phyloP scores from a whole-genome alignment of 2,329 filamentous ascomycete genomes.

The Hypoxylon sp. region DNA sequence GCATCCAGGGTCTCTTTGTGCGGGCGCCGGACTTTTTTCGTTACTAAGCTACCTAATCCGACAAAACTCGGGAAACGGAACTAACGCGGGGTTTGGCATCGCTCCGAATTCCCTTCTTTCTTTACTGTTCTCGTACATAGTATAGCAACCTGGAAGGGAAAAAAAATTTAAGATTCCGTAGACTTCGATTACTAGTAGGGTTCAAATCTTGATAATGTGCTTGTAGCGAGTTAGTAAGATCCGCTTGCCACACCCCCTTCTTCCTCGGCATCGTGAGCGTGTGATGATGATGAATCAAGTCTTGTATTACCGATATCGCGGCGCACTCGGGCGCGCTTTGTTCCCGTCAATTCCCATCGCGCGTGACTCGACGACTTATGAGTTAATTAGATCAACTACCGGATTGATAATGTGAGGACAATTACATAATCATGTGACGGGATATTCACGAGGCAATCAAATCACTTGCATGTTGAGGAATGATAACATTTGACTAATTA shows the following conservation, averaged over 20 bases:
- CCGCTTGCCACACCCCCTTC: slow-evolving; percentile 17
- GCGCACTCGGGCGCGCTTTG: slow-evolving; percentile 27
- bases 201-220: slow-evolving; percentile 6
- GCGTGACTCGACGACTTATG: slow-evolving; percentile 39
- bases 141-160: slow-evolving; percentile 20
- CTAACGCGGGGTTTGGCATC: slow-evolving; percentile 40
- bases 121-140: not conserved
- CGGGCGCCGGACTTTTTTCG: slow-evolving; percentile 15
- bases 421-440: slow-evolving; percentile 30
- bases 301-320: slow-evolving; percentile 41
- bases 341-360: slow-evolving; percentile 25
- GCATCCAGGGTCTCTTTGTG: slow-evolving; percentile 13
- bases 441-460: slow-evolving; percentile 27
- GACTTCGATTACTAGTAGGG: slow-evolving; percentile 28
- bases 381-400: slow-evolving; percentile 22
- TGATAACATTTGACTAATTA: slow-evolving; percentile 37
- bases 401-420: slow-evolving; percentile 5
- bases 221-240: slow-evolving; percentile 31
- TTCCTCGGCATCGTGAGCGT: slow-evolving; percentile 33
- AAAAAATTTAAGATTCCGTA: slow-evolving; percentile 15
- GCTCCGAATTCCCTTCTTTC: slow-evolving; percentile 22
- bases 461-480: slow-evolving; percentile 20
- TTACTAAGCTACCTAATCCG: slow-evolving; percentile 26
- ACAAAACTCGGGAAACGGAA: slow-evolving; percentile 31
- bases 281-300: slow-evolving; percentile 37